phyloP scores from a whole-genome alignment of 306 rosid species.

The Crataegus laevigata region DNA sequence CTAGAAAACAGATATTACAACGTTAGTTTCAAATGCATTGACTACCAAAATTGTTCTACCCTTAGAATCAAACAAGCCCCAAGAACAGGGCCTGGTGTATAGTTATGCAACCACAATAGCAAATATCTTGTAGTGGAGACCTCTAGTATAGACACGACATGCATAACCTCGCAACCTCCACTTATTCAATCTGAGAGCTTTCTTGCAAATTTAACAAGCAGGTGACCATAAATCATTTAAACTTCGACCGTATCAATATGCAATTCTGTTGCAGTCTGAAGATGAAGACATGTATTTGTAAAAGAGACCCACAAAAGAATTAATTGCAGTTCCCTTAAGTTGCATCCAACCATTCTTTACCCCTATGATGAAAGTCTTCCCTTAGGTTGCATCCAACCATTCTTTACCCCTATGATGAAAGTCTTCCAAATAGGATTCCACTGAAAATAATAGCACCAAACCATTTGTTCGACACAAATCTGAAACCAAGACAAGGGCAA shows the following conservation, averaged over 20 bases:
- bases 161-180: not conserved
- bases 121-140: too few species aligned
- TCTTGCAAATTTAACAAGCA: not conserved
- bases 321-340: not conserved
- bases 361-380: too few species aligned
- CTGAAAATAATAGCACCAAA: constrained; percentile 80
- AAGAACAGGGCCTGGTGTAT: not conserved
- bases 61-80: too few species aligned
- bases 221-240: not conserved
- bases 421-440: constrained; percentile 66
- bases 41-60: too few species aligned
- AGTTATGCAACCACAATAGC: not conserved
- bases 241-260: not conserved
- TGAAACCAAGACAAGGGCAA: constrained; percentile 19
- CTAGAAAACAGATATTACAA: not conserved
- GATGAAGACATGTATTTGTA: not conserved
- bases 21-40: too few species aligned
- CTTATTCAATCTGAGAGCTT: not conserved
- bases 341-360: too few species aligned
- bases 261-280: not conserved
- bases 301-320: too few species aligned
- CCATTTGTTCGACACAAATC: constrained; percentile 94
- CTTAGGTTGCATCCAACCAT: not conserved
- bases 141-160: not conserved
- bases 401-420: constrained; percentile 35